Percentiles rank a stretch among this genome's conserved stretches.
Evolutionary conservation across 768 basidiomycete genomes (phyloP).

Genomic region (Rhizopogon sp.): DNA sequence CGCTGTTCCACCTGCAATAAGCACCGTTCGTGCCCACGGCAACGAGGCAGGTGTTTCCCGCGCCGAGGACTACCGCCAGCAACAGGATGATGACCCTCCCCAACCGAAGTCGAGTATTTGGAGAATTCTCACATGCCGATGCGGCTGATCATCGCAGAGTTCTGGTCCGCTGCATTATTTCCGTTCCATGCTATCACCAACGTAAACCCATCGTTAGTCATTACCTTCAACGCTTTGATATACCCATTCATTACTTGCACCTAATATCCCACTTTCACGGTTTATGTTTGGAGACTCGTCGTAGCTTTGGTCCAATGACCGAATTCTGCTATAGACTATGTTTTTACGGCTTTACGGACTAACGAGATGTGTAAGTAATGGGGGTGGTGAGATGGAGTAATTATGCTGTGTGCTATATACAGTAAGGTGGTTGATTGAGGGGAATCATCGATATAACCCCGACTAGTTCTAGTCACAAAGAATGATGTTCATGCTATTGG

Average conservation of each 20-base stretch:
- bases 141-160: conserved; percentile 40
- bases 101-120: conserved; percentile 52
- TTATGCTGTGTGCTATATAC: conserved; percentile 10
- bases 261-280: conserved; percentile 30
- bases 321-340: conserved; percentile 21
- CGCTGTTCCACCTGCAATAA: conserved; percentile 68
- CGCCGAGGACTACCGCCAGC: conserved; percentile 52
- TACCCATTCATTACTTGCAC: conserved; percentile 29
- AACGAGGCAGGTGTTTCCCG: conserved; percentile 66
- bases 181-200: conserved; percentile 20
- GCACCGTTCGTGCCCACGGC: conserved; percentile 63
- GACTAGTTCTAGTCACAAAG: background rate
- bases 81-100: conserved; percentile 45
- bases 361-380: conserved; percentile 24
- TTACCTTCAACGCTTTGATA: conserved; percentile 35
- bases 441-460: background rate
- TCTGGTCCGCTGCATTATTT: conserved; percentile 10
- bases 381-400: background rate
- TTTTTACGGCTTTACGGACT: conserved; percentile 19
- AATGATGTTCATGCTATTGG: background rate
- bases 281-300: conserved; percentile 15
- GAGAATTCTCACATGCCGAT: conserved; percentile 75
- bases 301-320: conserved; percentile 22
- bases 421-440: conserved; percentile 1
- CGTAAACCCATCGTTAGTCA: conserved; percentile 27